These are phyloP conservation scores for Tetrahymena elliotti DNA, from an alignment of 73 alveolate genomes.

Conservation along the genomic window DNA sequence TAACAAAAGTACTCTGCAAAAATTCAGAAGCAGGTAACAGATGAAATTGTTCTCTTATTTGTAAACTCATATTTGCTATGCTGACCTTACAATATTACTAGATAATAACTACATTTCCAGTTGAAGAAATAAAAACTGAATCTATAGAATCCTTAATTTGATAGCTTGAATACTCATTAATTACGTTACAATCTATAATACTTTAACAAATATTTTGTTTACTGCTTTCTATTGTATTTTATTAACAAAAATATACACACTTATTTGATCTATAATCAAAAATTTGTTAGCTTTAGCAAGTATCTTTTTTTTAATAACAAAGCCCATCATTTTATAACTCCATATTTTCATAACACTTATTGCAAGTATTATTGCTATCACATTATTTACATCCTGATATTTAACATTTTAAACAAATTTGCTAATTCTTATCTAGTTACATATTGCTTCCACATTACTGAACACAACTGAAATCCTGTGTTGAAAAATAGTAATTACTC, in stretches of 20 bases:
- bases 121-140: not conserved
- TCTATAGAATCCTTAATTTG: not conserved
- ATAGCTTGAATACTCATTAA: not conserved
- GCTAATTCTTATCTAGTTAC: not conserved
- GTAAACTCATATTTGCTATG: not conserved
- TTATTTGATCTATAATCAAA: not conserved
- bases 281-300: not conserved
- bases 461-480: not conserved
- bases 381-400: not conserved
- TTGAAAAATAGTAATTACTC: not conserved
- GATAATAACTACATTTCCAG: not conserved
- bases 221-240: not conserved
- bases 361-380: not conserved
- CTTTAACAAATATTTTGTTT: not conserved
- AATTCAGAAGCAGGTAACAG: not conserved
- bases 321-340: not conserved
- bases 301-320: not conserved
- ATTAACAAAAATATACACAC: not conserved
- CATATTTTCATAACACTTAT: not conserved
- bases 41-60: not conserved
- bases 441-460: not conserved
- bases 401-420: not conserved
- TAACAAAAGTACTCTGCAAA: not conserved
- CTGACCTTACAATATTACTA: not conserved
- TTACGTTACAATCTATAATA: not conserved